Evolutionary conservation across 768 basidiomycete genomes (phyloP), one percentile per base, ranked within the genome.

Genomic region (Suillus variegatus): DNA sequence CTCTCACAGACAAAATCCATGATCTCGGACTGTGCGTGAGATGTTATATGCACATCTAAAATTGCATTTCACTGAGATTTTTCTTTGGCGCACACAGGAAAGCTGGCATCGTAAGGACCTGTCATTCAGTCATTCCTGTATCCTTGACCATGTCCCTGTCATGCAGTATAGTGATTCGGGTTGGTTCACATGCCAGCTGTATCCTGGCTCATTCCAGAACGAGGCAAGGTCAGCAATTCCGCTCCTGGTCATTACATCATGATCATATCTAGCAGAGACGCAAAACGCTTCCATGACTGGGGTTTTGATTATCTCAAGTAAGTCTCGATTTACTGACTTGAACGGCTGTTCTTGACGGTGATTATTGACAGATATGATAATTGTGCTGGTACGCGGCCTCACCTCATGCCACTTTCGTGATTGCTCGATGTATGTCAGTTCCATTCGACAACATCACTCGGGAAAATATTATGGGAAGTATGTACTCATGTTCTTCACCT

Each of bases 231-330:
- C 20, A 25, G 72, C 67, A n/a, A 35, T 20, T 40, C 61, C n/a
- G 8, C 1, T 38, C 32, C 25, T 49, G 22, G 8, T 62, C 13
- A 18, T 4, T 51, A 32, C 4, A 14, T 20, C 1, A 40, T n/a
- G 44, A 64, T n/a, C 18, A 40, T 28, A 40, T 35, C 60, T 1
- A 65, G 74, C 32, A 87, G 86, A 66, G 88, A 89, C 72, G 80
- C 79, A 38, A 82, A 84, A 70, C 70, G 82, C 10, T 90, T 90
- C 76, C 82, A 83, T 55, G 82, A 85, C 56, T 90, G 88, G 88
- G 87, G 86, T 7, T 88, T 89, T 61, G 86, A 89, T 71, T 80
- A 85, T 65, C 77, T 89, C 22, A 89, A 89, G 88, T 88, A 63
- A 32, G 84, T 70, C 9, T 63, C 47, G 56, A 41, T 54, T 38